These are phyloP conservation scores for Withania somnifera DNA, from an alignment of 305 asterid genomes.

Conservation along the genomic window DNA sequence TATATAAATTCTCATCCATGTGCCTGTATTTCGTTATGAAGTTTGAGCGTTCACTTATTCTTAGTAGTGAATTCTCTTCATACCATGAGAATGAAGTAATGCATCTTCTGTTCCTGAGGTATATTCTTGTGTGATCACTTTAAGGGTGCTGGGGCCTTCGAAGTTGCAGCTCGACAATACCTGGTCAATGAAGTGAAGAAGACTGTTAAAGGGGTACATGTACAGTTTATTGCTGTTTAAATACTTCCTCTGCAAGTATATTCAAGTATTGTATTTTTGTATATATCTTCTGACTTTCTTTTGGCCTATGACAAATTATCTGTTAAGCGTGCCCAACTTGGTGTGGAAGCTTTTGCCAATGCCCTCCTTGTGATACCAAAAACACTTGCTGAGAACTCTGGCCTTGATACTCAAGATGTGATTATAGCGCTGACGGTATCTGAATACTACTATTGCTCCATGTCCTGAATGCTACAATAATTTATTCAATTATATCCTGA, in stretches of 20 bases:
- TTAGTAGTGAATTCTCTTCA: background rate
- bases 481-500: background rate
- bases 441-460: background rate
- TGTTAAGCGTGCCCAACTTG: slow-evolving; percentile 92
- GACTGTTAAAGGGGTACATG: slow-evolving; percentile 85
- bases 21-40: background rate
- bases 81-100: background rate
- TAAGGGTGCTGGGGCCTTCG: slow-evolving; percentile 99
- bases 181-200: slow-evolving; percentile 90
- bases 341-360: slow-evolving; percentile 93
- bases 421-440: slow-evolving; percentile 80
- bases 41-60: background rate
- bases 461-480: background rate
- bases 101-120: background rate
- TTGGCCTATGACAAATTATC: slow-evolving; percentile 1
- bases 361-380: slow-evolving; percentile 97
- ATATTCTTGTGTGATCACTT: background rate
- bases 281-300: slow-evolving; percentile 14
- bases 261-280: background rate
- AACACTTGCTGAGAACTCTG: slow-evolving; percentile 96
- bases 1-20: background rate
- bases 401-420: slow-evolving; percentile 97
- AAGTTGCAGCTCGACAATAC: slow-evolving; percentile 93
- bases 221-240: background rate
- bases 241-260: background rate